These are phyloP conservation scores for Erysimum cheiri DNA, from an alignment of 441 rosid species.

Conservation along the genomic window DNA sequence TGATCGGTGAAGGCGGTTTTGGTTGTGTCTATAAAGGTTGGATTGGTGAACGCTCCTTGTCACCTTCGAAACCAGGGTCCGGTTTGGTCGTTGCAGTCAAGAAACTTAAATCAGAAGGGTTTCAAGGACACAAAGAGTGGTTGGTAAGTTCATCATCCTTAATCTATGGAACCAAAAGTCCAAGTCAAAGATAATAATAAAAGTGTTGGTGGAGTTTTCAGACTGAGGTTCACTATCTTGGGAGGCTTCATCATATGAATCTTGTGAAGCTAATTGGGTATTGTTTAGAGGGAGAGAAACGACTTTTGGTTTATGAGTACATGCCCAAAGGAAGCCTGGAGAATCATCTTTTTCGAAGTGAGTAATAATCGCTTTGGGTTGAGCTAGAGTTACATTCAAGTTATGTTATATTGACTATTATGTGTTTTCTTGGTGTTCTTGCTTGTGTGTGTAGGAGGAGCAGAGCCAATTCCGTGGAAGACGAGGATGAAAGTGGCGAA, in stretches of 20 bases:
- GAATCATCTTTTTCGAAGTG: conserved; percentile 73
- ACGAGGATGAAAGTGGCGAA: conserved; percentile 70
- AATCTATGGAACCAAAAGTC: neutral
- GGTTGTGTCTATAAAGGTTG: conserved; percentile 75
- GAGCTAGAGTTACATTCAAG: conserved; percentile 15
- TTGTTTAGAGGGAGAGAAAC: conserved; percentile 64
- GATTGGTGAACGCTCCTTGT: conserved; percentile 57
- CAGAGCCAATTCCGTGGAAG: conserved; percentile 84
- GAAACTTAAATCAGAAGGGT: conserved; percentile 71
- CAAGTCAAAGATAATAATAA: conserved; percentile 5
- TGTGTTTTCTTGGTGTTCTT: conserved; percentile 17
- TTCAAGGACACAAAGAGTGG: conserved; percentile 84
- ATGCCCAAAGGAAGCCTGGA: conserved; percentile 75
- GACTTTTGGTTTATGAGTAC: conserved; percentile 69
- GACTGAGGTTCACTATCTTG: conserved; percentile 79
- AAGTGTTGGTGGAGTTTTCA: conserved; percentile 38
- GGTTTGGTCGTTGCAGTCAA: conserved; percentile 75
- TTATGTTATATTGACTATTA: neutral
- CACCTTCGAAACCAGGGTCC: conserved; percentile 65
- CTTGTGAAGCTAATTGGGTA: conserved; percentile 71
- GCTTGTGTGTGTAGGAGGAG: conserved; percentile 61
- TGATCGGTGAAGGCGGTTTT: conserved; percentile 76
- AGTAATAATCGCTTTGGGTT: conserved; percentile 36
- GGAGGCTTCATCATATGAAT: conserved; percentile 69
- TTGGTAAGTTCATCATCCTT: conserved; percentile 48